Conservation (phyloP, 805 yeast genomes). For the Candida quercuum region DNA sequence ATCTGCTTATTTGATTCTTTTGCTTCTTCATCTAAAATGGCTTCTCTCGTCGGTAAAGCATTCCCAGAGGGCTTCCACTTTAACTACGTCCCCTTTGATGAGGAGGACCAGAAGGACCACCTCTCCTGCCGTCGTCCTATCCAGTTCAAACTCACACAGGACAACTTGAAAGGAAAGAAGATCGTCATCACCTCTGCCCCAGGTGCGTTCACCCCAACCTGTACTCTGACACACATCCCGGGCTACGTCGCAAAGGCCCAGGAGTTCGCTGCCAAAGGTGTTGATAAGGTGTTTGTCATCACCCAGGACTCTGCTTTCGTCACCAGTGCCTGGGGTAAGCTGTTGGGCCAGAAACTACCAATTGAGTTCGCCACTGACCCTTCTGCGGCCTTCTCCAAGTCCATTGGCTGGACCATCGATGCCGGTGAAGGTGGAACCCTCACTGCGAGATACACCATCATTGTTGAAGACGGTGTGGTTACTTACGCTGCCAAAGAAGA, state of each 20-base stretch:
- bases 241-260: slow-evolving; percentile 47
- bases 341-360: slow-evolving; percentile 29
- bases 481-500: slow-evolving; percentile 37
- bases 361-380: slow-evolving; percentile 61
- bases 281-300: slow-evolving; percentile 53
- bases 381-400: slow-evolving; percentile 49
- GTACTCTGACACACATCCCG: slow-evolving; percentile 69
- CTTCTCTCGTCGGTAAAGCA: slow-evolving; percentile 13
- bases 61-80: slow-evolving; percentile 26
- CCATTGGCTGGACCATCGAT: slow-evolving; percentile 55
- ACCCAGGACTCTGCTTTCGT: slow-evolving; percentile 73
- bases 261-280: slow-evolving; percentile 53
- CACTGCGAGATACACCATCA: slow-evolving; percentile 67
- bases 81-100: slow-evolving; percentile 24
- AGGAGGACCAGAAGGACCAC: slow-evolving; percentile 21
- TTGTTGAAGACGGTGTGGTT: slow-evolving; percentile 55
- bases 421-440: slow-evolving; percentile 51
- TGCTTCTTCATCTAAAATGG: background rate
- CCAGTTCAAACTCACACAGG: slow-evolving; percentile 19
- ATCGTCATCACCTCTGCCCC: slow-evolving; percentile 74
- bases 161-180: slow-evolving; percentile 23
- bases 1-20: background rate
- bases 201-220: slow-evolving; percentile 85
- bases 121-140: slow-evolving; percentile 22
- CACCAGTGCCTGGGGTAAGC: slow-evolving; percentile 58